phyloP scores from a whole-genome alignment of 148 eudicot species.

The Camellia sinensis region DNA sequence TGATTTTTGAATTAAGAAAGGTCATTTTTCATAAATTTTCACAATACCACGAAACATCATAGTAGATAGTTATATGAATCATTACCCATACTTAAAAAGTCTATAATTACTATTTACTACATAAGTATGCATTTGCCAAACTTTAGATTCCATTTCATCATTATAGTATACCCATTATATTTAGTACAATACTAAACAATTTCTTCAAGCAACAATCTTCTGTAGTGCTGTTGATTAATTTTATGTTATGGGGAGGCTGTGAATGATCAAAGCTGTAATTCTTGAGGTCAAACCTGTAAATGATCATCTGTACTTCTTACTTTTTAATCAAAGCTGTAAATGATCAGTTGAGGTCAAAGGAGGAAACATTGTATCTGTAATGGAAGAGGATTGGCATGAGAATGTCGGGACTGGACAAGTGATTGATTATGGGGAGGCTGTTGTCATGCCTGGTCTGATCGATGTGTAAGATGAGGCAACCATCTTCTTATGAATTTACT shows the following conservation, averaged over 20 bases:
- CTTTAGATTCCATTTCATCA: background rate
- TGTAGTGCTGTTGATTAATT: background rate
- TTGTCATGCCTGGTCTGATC: slow-evolving; percentile 96
- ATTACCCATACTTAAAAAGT: too few species aligned
- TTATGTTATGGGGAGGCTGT: too few species aligned
- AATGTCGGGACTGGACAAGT: slow-evolving; percentile 35
- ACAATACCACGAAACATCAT: background rate
- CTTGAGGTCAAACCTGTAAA: too few species aligned
- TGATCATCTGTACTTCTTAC: background rate
- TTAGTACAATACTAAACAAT: background rate
- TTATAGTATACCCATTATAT: background rate
- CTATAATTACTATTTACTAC: too few species aligned
- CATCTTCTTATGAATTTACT: background rate
- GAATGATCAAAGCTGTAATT: too few species aligned
- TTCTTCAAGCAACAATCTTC: background rate
- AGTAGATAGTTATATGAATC: too few species aligned
- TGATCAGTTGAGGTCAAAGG: slow-evolving; percentile 83
- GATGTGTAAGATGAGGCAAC: slow-evolving; percentile 75
- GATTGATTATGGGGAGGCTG: slow-evolving; percentile 85
- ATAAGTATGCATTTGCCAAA: background rate
- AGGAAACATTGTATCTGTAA: slow-evolving; percentile 62
- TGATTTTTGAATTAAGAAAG: background rate
- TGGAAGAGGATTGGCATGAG: slow-evolving; percentile 62
- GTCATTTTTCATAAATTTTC: background rate
- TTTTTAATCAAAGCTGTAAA: slow-evolving; percentile 29